These are phyloP conservation scores for Eleusine indica DNA, from an alignment of 176 grass and related monocot genomes.

Conservation along the genomic window DNA sequence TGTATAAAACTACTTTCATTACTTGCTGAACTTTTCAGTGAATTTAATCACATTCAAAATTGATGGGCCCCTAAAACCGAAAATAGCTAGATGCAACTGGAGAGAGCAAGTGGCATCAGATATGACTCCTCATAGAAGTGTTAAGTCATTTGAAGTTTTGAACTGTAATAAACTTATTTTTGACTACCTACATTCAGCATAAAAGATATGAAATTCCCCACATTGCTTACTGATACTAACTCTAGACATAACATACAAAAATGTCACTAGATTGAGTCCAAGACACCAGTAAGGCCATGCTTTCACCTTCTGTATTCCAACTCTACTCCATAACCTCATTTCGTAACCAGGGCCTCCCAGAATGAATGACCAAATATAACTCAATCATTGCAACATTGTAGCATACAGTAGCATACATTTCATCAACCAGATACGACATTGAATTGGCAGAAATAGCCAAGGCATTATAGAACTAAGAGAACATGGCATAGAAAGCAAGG, in stretches of 20 bases:
- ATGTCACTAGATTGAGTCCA: not conserved
- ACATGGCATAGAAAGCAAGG: constrained; percentile 5
- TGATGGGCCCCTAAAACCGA: not conserved
- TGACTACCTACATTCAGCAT: not conserved
- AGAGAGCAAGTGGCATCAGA: not conserved
- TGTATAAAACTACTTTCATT: not conserved
- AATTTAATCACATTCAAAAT: not conserved
- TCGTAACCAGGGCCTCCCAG: not conserved
- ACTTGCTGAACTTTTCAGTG: not conserved
- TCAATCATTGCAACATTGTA: too few relatives aligned
- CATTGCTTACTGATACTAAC: not conserved
- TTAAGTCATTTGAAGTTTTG: not conserved
- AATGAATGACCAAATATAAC: not conserved
- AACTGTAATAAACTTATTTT: not conserved
- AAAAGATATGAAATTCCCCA: not conserved
- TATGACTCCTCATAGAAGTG: not conserved
- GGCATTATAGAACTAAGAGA: not conserved
- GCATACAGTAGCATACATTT: too few relatives aligned
- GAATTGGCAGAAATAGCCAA: not conserved
- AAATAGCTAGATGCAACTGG: not conserved
- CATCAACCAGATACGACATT: not conserved
- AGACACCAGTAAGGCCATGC: not conserved
- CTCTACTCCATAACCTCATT: not conserved
- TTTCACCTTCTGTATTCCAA: not conserved
- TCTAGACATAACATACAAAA: not conserved